phyloP scores from a whole-genome alignment of 805 yeast genomes.

The Starmerella sp. region DNA sequence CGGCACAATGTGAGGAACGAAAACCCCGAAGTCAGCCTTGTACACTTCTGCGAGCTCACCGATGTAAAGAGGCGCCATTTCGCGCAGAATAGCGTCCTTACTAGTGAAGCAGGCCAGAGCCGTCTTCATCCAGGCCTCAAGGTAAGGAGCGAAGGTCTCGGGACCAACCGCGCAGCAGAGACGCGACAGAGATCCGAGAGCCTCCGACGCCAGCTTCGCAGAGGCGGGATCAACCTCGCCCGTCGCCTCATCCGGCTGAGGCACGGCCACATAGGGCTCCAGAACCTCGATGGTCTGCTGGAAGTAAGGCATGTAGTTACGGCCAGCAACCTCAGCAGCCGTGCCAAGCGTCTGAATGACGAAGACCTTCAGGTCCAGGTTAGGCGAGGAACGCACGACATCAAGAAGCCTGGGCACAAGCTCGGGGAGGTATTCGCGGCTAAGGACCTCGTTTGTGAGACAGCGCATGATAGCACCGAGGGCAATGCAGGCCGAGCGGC shows the following conservation, averaged over 20 bases:
- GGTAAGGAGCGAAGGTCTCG: constrained; percentile 72
- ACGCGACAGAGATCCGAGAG: constrained; percentile 87
- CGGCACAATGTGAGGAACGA: constrained; percentile 72
- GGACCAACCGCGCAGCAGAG: constrained; percentile 96
- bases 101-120: constrained; percentile 70
- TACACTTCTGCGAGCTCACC: constrained; percentile 91
- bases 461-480: constrained; percentile 86
- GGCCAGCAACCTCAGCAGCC: constrained; percentile 91
- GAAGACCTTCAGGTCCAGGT: constrained; percentile 43
- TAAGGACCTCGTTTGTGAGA: constrained; percentile 77
- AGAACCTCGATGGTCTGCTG: constrained; percentile 65
- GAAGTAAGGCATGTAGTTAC: constrained; percentile 76
- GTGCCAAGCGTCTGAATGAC: constrained; percentile 91
- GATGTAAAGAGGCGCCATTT: constrained; percentile 86
- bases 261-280: constrained; percentile 57
- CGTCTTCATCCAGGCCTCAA: constrained; percentile 79
- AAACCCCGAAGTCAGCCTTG: constrained; percentile 78
- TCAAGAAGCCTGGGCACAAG: constrained; percentile 80
- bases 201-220: constrained; percentile 70
- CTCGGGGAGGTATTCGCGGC: constrained; percentile 65
- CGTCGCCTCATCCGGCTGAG: constrained; percentile 53
- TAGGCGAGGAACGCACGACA: constrained; percentile 65
- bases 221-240: constrained; percentile 68
- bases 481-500: constrained; percentile 82
- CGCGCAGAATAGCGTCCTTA: constrained; percentile 77